Evolutionary conservation across 768 basidiomycete genomes (phyloP).

Genomic region (Gymnopilus junonius): DNA sequence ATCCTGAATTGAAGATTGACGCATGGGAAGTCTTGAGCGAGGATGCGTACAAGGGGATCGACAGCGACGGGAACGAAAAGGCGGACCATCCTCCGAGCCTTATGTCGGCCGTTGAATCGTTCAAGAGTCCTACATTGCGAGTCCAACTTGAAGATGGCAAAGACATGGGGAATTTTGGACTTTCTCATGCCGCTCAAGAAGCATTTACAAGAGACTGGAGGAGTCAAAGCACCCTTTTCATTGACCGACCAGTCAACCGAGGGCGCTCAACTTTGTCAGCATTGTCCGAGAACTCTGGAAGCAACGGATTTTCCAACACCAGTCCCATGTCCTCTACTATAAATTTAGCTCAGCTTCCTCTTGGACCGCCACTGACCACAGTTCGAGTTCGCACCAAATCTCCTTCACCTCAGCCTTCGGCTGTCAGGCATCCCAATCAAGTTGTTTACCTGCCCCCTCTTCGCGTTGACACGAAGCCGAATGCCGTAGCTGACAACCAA

Average conservation of each 20-base stretch:
- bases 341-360: constrained; percentile 10
- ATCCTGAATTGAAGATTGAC: constrained; percentile 40
- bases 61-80: constrained; percentile 12
- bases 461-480: constrained; percentile 26
- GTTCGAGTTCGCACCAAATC: constrained; percentile 34
- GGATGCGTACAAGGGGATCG: constrained; percentile 17
- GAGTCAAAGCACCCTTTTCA: constrained; percentile 26
- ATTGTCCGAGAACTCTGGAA: constrained; percentile 1
- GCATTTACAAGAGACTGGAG: constrained; percentile 32
- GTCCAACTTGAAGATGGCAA: neutral
- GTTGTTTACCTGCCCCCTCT: constrained; percentile 34
- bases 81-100: constrained; percentile 27
- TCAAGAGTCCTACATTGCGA: constrained; percentile 13
- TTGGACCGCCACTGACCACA: constrained; percentile 33
- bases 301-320: constrained; percentile 17
- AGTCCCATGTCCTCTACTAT: neutral
- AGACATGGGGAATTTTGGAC: neutral
- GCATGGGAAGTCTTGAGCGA: constrained; percentile 50
- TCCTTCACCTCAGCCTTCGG: constrained; percentile 24
- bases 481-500: constrained; percentile 14
- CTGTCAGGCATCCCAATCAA: constrained; percentile 21
- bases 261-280: constrained; percentile 13
- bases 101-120: constrained; percentile 30
- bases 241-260: constrained; percentile 27
- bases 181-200: constrained; percentile 4